Evolutionary conservation across 2,329 filamentous ascomycete species (phyloP), one percentile per base, ranked within the genome.

Genomic region (Ascochyta fabae): DNA sequence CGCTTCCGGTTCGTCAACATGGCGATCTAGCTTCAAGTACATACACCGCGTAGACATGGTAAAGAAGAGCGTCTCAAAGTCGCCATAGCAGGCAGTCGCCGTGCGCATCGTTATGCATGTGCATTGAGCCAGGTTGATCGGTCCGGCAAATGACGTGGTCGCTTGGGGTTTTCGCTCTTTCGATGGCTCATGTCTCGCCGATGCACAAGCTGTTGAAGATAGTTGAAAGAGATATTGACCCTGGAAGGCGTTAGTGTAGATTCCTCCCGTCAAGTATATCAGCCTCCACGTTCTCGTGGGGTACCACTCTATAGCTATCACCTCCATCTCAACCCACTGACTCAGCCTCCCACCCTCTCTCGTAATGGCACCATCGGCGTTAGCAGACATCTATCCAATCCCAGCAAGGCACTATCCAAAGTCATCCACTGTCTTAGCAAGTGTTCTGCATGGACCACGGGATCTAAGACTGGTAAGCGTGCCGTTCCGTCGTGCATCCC

Each of bases 401-500:
- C 69, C 72, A 62, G 62, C 69, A 10, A 70, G 71, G 64, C 71
- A 77, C 63, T 73, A 72, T 62, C 64, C 66, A 50, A 78, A 77
- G 64, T 61, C 67, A 22, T 65, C 69, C 33, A 72, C 66, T 49
- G 69, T 77, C 39, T 72, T 73, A 69, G 75, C 75, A 59, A 77
- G 74, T 45, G 75, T 78, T 59, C 64, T 78, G 65, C 69, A 75
- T 73, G 75, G 75, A 66, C 73, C 75, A 69, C 75, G 71, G 64
- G 74, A 78, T 63, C 73, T 78, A 65, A 73, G 74, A 65, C 68
- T 77, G 58, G 75, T 78, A 75, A 64, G 75, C 62, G 66, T 67
- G 66, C 69, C 60, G 50, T 73, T 69, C 54, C 61, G 59, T 68
- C 54, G 61, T 52, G 59, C 62, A 75, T 69, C 71, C 72, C 71